Percentiles rank a stretch among this genome's conserved stretches.
Evolutionary conservation across 306 rosid genomes (phyloP).

Genomic region (Alnus glutinosa): DNA sequence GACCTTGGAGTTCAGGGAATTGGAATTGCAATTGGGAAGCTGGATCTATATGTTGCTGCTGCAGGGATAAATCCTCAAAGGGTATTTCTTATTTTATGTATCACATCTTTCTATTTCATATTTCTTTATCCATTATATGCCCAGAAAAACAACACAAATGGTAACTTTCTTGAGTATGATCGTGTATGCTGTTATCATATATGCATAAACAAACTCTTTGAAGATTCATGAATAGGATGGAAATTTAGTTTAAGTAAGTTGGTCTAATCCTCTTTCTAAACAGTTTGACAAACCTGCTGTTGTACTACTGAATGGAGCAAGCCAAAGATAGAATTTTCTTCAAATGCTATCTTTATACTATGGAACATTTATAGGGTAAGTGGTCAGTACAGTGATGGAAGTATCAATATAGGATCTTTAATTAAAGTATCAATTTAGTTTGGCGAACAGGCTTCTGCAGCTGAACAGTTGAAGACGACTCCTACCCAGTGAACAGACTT

Average conservation of each 20-base stretch:
- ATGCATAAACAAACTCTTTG: slow-evolving; percentile 12
- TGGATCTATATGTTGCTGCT: slow-evolving; percentile 97
- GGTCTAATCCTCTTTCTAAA: slow-evolving; percentile 4
- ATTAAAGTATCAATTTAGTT: neutral
- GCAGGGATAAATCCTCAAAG: slow-evolving; percentile 99
- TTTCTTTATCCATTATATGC: slow-evolving; percentile 11
- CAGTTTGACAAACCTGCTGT: neutral
- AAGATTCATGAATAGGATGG: neutral
- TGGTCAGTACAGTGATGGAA: neutral
- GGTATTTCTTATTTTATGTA: slow-evolving; percentile 43
- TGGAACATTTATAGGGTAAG: neutral
- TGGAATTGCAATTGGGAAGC: slow-evolving; percentile 92
- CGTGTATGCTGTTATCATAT: slow-evolving; percentile 19
- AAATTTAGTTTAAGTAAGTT: neutral
- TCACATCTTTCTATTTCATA: slow-evolving; percentile 22
- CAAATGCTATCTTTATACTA: neutral
- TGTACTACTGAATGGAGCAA: neutral
- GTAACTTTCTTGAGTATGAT: neutral
- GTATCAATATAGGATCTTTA: neutral
- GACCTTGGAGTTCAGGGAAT: slow-evolving; percentile 99
- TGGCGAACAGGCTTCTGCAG: neutral
- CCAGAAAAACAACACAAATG: neutral
- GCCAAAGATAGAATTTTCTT: neutral
- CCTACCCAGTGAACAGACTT: neutral
- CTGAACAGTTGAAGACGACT: slow-evolving; percentile 1